Conservation (phyloP, 2,329 filamentous ascomycete species). For the Bipolaris sorokiniana region DNA sequence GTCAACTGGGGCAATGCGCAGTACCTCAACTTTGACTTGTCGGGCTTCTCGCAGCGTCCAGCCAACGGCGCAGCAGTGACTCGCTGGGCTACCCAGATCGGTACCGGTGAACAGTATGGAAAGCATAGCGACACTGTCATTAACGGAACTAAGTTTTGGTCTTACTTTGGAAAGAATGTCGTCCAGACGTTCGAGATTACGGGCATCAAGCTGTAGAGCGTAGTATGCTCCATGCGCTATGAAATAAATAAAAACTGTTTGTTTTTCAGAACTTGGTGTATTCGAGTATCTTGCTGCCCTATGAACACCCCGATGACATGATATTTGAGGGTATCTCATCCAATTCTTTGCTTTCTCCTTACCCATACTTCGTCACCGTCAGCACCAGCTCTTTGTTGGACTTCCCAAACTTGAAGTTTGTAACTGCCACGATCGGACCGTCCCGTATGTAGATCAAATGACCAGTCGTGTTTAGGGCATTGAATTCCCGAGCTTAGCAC, state of each 20-base stretch:
- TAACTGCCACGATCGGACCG: slow-evolving; percentile 67
- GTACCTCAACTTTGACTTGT: slow-evolving; percentile 16
- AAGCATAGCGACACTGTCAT: slow-evolving; percentile 8
- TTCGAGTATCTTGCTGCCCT: neutral
- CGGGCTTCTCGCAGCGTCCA: slow-evolving; percentile 7
- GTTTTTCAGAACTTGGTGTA: neutral
- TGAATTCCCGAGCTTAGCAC: slow-evolving; percentile 66
- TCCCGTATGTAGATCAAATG: slow-evolving; percentile 71
- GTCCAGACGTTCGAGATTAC: slow-evolving; percentile 16
- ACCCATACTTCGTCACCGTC: slow-evolving; percentile 37
- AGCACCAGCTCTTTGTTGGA: slow-evolving; percentile 54
- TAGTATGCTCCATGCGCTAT: neutral
- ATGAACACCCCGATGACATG: neutral
- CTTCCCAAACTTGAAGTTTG: slow-evolving; percentile 67
- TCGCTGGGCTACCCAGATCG: slow-evolving; percentile 12
- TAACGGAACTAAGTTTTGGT: slow-evolving; percentile 12
- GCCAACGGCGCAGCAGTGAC: slow-evolving; percentile 4
- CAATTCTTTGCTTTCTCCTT: slow-evolving; percentile 42
- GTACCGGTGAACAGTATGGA: slow-evolving; percentile 11
- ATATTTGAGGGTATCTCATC: slow-evolving; percentile 13
- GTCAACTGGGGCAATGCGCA: slow-evolving; percentile 12
- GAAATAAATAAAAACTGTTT: neutral
- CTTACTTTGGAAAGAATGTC: slow-evolving; percentile 13
- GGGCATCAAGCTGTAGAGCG: slow-evolving; percentile 1
- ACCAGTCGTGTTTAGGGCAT: slow-evolving; percentile 74